Base-by-base conservation (phyloP, 1,284 basidiomycete species). In the Apiotrichum gamsii region DNA sequence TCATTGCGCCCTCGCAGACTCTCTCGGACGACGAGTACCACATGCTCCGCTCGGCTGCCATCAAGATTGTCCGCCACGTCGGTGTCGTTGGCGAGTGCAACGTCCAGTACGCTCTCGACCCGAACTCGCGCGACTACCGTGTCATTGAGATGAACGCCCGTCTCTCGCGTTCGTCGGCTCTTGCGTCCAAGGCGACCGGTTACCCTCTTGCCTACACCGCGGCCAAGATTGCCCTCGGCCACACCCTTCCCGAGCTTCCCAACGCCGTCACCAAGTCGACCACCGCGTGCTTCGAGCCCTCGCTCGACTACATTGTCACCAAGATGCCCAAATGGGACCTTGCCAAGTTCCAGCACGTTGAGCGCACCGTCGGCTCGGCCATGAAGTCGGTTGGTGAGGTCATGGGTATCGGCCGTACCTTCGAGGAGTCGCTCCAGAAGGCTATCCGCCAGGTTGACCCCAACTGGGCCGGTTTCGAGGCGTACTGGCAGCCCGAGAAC, bases 251-350 rank as follows among this genome's bases (percentile, higher is more conserved):
- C 14, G 94, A 98, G 77, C 79, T 97, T 29, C 94, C 94, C 23
- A 99, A 99, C 73, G 91, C 94, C 25, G 95, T 98, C 51, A 99
- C 95, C 45, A 99, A 98, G 77, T 94, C 90, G 14, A 99, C 95
- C 5, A 98, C 94, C 8, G 95, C 95, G 2, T 98, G 95, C 75
- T 99, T 98, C 74, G 95, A 99, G 71, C 94, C 95, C n/a, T 93
- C 91, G 13, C 79, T 99, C 43, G 95, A 99, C 75, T 99, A 99
- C 75, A 95, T 98, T 66, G 94, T 99, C 56, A 97, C 91, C 49
- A 98, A 99, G 77, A 98, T 99, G 61, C 95, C 95, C 60, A 97
- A 97, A 74, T 98, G 95, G 93, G 95, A 99, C 74, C 77, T 99
- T 53, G 90, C 91, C 60, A 99, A 99, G 76, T 97, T 99, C 79